Base-by-base conservation (phyloP, 768 basidiomycete species). In the Postia placenta region DNA sequence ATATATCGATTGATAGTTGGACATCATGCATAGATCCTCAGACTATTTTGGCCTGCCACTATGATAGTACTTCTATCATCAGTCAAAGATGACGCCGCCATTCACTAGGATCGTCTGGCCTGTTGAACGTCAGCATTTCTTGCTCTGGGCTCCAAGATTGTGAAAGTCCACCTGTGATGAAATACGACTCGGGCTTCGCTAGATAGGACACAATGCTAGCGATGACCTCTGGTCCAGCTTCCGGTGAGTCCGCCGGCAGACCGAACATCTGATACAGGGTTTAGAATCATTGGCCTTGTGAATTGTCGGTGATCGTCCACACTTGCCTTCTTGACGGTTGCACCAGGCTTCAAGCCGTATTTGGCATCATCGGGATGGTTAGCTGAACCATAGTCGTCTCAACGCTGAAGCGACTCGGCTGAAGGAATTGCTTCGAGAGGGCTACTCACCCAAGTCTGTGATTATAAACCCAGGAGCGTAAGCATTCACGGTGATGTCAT, bases 401-500 rank as follows among this genome's bases (percentile, higher is more conserved):
- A n/a, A n/a, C n/a, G n/a, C n/a, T n/a, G n/a, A n/a, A n/a, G n/a
- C n/a, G 11, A 27, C 9, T 39, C 11, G 22, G 24, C n/a, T 26
- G 5, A 24, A 44, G 23, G 42, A 5, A 24, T 28, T 11, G 9
- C 17, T 9, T 44, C 15, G 24, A 22, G 23, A 4, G 11, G 26
- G 20, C 19, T 26, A 28, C 42, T 43, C 49, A 33, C 56, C 28
- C 37, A 63, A 35, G 1, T 24, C 22, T 2, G 63, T 62, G 12
- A 53, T 38, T 30, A 60, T 60, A 2, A 53, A 48, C 30, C 63
- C 63, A 1, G 63, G 61, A 1, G 60, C 56, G 33, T 64, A 64
- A 3, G 60, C 55, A 40, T 64, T 64, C 41, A 57, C 63, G 2
- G 60, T 64, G 26, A 64, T 61, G 14, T 54, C 53, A 33, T 60